Percentiles rank a stretch among this genome's conserved stretches.
These are phyloP conservation scores for Leccinellum albellum DNA, from an alignment of 768 basidiomycete species.

Conservation along the genomic window DNA sequence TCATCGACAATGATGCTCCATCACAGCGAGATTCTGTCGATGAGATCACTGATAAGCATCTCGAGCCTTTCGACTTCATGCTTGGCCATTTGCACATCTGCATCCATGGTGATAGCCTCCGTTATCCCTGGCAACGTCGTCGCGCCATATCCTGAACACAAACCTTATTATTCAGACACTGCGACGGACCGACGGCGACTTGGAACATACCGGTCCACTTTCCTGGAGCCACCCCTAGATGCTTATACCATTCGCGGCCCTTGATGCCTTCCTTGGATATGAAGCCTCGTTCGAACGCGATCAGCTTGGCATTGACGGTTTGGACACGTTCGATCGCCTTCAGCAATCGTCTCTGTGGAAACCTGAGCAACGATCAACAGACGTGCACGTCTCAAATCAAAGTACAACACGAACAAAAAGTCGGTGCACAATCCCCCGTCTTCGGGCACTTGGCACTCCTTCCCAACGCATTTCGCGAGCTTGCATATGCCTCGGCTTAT, in stretches of 20 bases:
- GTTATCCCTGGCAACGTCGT: not conserved
- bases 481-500: slow-evolving; percentile 31
- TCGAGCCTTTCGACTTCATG: not conserved
- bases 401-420: not conserved
- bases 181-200: not conserved
- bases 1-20: not conserved
- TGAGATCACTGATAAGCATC: slow-evolving; percentile 12
- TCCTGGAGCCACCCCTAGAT: not conserved
- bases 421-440: not conserved
- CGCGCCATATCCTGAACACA: not conserved
- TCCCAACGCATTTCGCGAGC: no score
- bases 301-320: slow-evolving; percentile 61
- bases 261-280: not conserved
- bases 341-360: not conserved
- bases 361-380: not conserved
- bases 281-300: slow-evolving; percentile 52
- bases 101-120: not conserved
- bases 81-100: not conserved
- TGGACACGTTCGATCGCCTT: not conserved
- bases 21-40: not conserved
- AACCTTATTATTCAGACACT: not conserved
- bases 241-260: not conserved
- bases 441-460: not conserved
- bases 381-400: not conserved
- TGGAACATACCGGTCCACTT: not conserved